These are phyloP conservation scores for Pyracantha coccinea DNA, from an alignment of 331 rosid species.

Conservation along the genomic window DNA sequence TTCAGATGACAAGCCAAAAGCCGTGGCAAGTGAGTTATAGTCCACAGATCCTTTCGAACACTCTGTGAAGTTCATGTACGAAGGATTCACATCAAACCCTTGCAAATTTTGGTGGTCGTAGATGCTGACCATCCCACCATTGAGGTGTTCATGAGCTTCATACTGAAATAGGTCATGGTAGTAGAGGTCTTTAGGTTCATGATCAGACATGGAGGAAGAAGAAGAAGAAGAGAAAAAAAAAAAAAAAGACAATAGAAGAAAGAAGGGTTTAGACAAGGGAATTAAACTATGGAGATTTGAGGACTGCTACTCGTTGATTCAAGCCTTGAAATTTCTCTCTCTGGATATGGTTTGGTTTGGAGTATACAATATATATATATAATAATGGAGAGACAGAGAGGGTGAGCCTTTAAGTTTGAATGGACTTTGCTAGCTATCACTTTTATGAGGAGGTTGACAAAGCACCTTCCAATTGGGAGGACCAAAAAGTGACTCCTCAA, in stretches of 20 bases:
- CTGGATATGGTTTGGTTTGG: constrained; percentile 17
- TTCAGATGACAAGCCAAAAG: constrained; percentile 48
- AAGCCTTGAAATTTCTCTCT: constrained; percentile 33
- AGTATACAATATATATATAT: constrained; percentile 20
- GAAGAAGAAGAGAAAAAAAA: neutral
- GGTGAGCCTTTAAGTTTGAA: constrained; percentile 64
- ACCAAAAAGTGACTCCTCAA: constrained; percentile 55
- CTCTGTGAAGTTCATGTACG: constrained; percentile 46
- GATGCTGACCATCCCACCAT: constrained; percentile 10
- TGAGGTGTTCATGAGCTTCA: constrained; percentile 20
- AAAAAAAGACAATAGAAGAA: neutral
- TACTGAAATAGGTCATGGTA: constrained; percentile 42
- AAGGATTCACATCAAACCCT: constrained; percentile 25
- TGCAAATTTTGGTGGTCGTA: constrained; percentile 27
- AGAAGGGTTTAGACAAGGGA: constrained; percentile 2
- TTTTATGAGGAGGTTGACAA: constrained; percentile 59
- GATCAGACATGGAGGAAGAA: constrained; percentile 55
- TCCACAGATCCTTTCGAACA: constrained; percentile 52
- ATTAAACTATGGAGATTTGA: neutral
- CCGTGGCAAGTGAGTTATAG: constrained; percentile 46
- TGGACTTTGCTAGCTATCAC: constrained; percentile 33
- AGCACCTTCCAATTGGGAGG: constrained; percentile 48
- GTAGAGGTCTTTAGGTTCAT: constrained; percentile 38
- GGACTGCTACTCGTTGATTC: constrained; percentile 2
- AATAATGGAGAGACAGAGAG: neutral